Percentiles rank a stretch among this genome's conserved stretches.
These are phyloP conservation scores for Physcomitrium patens DNA, from an alignment of 225 moss, liverwort and hornwort species.

Conservation along the genomic window DNA sequence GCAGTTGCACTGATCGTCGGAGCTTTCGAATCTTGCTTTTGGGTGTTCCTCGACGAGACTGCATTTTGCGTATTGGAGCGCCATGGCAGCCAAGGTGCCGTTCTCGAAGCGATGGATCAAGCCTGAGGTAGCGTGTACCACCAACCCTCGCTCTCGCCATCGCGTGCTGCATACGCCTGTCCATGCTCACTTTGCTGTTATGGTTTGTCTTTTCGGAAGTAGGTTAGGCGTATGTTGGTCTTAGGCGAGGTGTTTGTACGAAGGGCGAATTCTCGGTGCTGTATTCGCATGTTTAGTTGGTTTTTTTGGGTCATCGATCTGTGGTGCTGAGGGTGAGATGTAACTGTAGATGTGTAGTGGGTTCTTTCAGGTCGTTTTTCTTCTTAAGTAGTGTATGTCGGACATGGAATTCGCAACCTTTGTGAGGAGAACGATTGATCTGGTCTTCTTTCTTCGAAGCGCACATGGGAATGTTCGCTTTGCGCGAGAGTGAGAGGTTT, in stretches of 20 bases:
- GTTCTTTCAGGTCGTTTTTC: neutral
- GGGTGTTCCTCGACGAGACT: neutral
- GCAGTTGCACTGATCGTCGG: no score
- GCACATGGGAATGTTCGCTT: neutral
- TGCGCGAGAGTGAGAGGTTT: neutral
- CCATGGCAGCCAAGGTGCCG: slow-evolving; percentile 49
- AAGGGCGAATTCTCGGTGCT: neutral
- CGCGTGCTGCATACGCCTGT: neutral
- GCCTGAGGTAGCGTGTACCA: slow-evolving; percentile 34
- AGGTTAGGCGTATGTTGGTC: neutral
- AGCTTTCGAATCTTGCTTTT: neutral
- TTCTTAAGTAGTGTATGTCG: neutral
- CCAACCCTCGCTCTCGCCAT: neutral
- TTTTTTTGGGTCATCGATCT: neutral
- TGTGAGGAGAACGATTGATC: neutral
- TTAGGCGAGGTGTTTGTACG: neutral
- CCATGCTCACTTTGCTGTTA: neutral
- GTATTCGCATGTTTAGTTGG: neutral
- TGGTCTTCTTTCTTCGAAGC: neutral
- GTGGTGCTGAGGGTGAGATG: neutral
- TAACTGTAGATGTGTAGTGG: neutral
- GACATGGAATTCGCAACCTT: neutral
- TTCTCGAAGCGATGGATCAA: slow-evolving; percentile 57
- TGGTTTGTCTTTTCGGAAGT: neutral
- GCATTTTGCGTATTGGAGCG: slow-evolving; percentile 6